Conservation (phyloP, 1,284 basidiomycete genomes). For the Neolentinus lepideus region DNA sequence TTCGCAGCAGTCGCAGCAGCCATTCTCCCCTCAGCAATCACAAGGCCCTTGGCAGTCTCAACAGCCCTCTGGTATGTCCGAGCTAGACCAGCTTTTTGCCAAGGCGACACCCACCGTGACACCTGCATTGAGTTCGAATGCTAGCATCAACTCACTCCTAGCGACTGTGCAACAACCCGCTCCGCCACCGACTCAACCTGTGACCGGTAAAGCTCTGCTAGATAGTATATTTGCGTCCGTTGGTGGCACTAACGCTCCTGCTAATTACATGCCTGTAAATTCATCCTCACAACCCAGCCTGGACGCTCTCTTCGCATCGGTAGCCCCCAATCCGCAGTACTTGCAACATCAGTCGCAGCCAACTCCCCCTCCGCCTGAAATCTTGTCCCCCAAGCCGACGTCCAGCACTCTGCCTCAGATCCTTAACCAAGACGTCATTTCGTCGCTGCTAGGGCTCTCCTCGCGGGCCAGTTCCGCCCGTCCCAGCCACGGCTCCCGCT, state of each 20-base stretch:
- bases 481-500: slow-evolving; percentile 25
- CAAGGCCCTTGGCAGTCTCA: slow-evolving; percentile 9
- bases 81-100: slow-evolving; percentile 57
- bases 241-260: not conserved
- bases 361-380: slow-evolving; percentile 14
- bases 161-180: slow-evolving; percentile 4
- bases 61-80: slow-evolving; percentile 27
- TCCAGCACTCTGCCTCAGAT: slow-evolving; percentile 43
- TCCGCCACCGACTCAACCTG: slow-evolving; percentile 3
- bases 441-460: slow-evolving; percentile 43
- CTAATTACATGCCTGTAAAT: not conserved
- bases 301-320: slow-evolving; percentile 46
- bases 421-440: slow-evolving; percentile 58
- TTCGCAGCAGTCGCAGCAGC: not conserved
- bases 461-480: slow-evolving; percentile 17
- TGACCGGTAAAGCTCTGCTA: not conserved
- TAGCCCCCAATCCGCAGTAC: slow-evolving; percentile 20
- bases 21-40: slow-evolving; percentile 4
- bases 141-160: slow-evolving; percentile 4
- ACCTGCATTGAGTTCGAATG: slow-evolving; percentile 8
- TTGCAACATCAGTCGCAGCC: slow-evolving; percentile 9
- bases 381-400: slow-evolving; percentile 39
- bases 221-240: slow-evolving; percentile 13
- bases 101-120: slow-evolving; percentile 22
- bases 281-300: slow-evolving; percentile 14